Evolutionary conservation across 331 rosid species (phyloP), one percentile per base, ranked within the genome.

Genomic region (Arachis monticola): DNA sequence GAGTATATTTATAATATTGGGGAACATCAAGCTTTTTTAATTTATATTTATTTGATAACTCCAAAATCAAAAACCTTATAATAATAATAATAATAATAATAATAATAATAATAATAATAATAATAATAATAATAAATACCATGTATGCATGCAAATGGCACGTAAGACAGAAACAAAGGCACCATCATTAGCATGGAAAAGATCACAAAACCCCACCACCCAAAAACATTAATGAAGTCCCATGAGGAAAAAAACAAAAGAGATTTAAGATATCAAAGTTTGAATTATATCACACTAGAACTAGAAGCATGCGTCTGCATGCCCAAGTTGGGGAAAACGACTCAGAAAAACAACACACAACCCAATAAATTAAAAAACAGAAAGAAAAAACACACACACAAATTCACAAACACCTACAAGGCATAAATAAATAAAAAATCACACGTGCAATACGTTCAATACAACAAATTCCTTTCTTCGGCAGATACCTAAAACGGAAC

Each of bases 401-500:
- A 44, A 35, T 35, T 35, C 40, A 35, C 40, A 35, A 35, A 35
- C 40, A 35, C 40, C 3, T 35, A 35, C 4, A 35, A 35, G 40
- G 48, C 48, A 13, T 3, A 51, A 51, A 50, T 4, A 5, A 10
- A 51, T 4, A 11, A 51, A 13, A 12, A n/a, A 11, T 5, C 52
- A 47, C 64, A 55, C 4, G 48, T 2, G 73, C 27, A 35, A 35
- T 35, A 35, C 4, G 40, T 2, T 35, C 4, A 35, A 35, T 35
- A 35, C 4, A 35, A 35, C 4, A 35, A 4, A 35, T 35, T 35
- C 40, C 4, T 35, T 35, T 35, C 40, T 35, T 35, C 4, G 40
- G 40, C 10, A 61, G 86, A 27, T 79, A 90, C 98, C 97, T 82
- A 93, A 41, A 75, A 91, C 88, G 84, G 89, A 74, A 51, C 81